Evolutionary conservation across 805 yeast genomes (phyloP).

Genomic region (Candida manassasensis): DNA sequence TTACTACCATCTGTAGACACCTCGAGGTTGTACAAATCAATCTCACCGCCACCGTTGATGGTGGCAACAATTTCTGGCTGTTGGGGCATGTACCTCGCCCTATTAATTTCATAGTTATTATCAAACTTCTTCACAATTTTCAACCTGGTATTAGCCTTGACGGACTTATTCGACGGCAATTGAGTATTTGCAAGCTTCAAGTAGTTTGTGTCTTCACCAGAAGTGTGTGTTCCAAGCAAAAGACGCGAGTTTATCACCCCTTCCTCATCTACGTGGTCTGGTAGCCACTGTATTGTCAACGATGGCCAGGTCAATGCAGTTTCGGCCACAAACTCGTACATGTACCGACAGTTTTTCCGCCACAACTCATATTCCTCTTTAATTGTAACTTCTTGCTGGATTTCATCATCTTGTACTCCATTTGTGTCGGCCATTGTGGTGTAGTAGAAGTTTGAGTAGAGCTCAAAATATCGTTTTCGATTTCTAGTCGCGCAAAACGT

Average conservation of each 20-base stretch:
- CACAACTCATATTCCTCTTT: slow-evolving; percentile 71
- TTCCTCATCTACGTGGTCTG: slow-evolving; percentile 27
- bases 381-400: slow-evolving; percentile 40
- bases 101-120: slow-evolving; percentile 62
- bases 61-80: slow-evolving; percentile 53
- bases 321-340: slow-evolving; percentile 81
- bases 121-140: slow-evolving; percentile 57
- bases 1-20: slow-evolving; percentile 20
- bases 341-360: slow-evolving; percentile 74
- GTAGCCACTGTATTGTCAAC: slow-evolving; percentile 73
- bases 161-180: slow-evolving; percentile 40
- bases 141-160: slow-evolving; percentile 48
- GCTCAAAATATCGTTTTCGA: too few relatives aligned
- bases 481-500: too few relatives aligned
- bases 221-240: slow-evolving; percentile 68
- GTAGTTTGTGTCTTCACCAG: slow-evolving; percentile 62
- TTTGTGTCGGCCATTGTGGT: not conserved
- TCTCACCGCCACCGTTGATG: slow-evolving; percentile 62
- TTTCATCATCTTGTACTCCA: slow-evolving; percentile 6
- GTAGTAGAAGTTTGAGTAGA: too few relatives aligned
- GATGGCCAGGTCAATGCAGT: slow-evolving; percentile 83
- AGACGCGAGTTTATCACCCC: slow-evolving; percentile 45
- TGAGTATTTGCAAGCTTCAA: slow-evolving; percentile 62
- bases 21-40: slow-evolving; percentile 47
- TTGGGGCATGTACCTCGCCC: slow-evolving; percentile 70